Evolutionary conservation across 495 filamentous ascomycete species (phyloP).

Genomic region (Antarctomyces pellizariae): DNA sequence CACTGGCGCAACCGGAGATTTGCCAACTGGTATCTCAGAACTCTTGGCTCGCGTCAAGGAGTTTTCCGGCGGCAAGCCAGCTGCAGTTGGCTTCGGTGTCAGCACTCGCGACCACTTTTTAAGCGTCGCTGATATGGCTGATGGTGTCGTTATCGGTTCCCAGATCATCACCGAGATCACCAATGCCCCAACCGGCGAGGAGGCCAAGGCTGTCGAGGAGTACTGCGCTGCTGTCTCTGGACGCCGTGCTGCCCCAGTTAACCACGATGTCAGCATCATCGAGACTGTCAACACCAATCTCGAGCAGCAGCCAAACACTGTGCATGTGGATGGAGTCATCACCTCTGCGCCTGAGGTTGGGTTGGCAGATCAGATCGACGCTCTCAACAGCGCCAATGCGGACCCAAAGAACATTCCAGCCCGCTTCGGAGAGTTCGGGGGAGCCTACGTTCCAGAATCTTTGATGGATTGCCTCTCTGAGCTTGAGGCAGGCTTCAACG

Average conservation of each 20-base stretch:
- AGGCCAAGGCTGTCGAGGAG: conserved; percentile 54
- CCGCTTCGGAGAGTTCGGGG: conserved; percentile 90
- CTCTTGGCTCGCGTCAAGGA: conserved; percentile 70
- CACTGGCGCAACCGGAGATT: conserved; percentile 64
- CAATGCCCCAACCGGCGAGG: conserved; percentile 42
- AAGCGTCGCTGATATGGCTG: conserved; percentile 57
- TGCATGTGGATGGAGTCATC: conserved; percentile 36
- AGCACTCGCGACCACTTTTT: conserved; percentile 89
- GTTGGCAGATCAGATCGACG: conserved; percentile 47
- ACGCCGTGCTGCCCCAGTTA: conserved; percentile 22
- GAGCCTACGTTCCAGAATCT: conserved; percentile 96
- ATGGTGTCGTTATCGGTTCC: conserved; percentile 94
- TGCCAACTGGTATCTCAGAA: conserved; percentile 58
- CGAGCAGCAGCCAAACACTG: conserved; percentile 24
- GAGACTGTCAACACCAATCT: conserved; percentile 32
- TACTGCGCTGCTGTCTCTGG: conserved; percentile 70
- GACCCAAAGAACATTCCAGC: conserved; percentile 35
- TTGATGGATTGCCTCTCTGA: conserved; percentile 91
- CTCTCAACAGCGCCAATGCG: conserved; percentile 30
- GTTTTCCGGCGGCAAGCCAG: conserved; percentile 73
- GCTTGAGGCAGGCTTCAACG: conserved; percentile 77
- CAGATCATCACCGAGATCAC: conserved; percentile 55
- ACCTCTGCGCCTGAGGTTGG: conserved; percentile 36
- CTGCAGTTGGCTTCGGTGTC: conserved; percentile 86
- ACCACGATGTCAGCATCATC: conserved; percentile 36